Evolutionary conservation across 768 basidiomycete genomes (phyloP), one percentile per base, ranked within the genome.

Genomic region (Tricholoma terreum): DNA sequence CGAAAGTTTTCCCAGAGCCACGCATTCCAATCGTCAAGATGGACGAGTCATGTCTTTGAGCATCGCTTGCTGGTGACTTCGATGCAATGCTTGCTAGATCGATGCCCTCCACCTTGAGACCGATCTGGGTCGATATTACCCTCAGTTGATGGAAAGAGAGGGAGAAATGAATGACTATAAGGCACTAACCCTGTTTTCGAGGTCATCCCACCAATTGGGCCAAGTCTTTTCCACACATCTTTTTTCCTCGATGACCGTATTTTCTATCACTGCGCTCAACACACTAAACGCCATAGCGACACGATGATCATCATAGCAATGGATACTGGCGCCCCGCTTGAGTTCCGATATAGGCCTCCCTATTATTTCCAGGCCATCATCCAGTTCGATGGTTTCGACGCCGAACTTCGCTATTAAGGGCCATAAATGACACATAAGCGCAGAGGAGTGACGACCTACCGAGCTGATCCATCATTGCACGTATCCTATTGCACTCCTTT

Each of bases 161-260:
- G 38, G 50, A 57, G 52, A 55, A 24, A 52, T 24, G 11, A 51
- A 31, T 38, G 8, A 35, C 14, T 17, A 43, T 56, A 36, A 14
- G 17, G 17, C 56, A 15, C 76, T 2, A 51, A 91, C 92, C 84
- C 97, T 97, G 77, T 92, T 94, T 69, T 92, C 84, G 22, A 99
- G 79, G 71, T 98, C 97, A 68, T 98, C 97, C 95, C 96, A 99
- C 93, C 95, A 99, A 69, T 94, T 95, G 0, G 97, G 97, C 96
- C 96, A 99, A 0, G 96, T 99, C 82, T 99, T 99, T 74, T 96
- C 96, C 31, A 99, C 97, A 67, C 97, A 98, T 54, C 95, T 80
- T 73, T 96, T 96, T 76, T 98, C 96, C 67, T 98, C 94, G 27
- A 98, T 79, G 61, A 92, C 75, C 2, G 91, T 90, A n/a, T 81